Percentiles rank a stretch among this genome's conserved stretches.
Conservation (phyloP, 768 basidiomycete species). For the Suillus fuscotomentosus region DNA sequence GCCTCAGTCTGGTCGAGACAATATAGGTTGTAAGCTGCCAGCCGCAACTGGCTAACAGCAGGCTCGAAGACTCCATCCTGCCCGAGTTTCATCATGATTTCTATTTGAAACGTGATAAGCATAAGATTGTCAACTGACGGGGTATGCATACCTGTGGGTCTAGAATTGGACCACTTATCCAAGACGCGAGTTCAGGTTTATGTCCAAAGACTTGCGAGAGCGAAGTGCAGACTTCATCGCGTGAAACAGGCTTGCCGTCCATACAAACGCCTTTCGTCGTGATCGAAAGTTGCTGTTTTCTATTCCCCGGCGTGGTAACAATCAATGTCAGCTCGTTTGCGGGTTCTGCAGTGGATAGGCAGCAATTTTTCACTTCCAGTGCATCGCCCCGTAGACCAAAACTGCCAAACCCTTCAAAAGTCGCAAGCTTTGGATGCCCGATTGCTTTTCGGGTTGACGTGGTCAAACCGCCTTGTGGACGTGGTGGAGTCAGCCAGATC, state of each 20-base stretch:
- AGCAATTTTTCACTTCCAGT: constrained; percentile 3
- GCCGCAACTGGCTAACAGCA: not conserved
- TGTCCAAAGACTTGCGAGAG: constrained; percentile 16
- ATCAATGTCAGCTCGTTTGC: constrained; percentile 3
- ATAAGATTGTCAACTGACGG: not conserved
- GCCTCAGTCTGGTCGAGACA: not conserved
- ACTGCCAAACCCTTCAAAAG: constrained; percentile 13
- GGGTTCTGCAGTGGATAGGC: constrained; percentile 2
- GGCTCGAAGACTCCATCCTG: not conserved
- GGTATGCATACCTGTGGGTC: not conserved
- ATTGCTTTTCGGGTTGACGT: not conserved
- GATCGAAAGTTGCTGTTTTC: not conserved
- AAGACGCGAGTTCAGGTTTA: not conserved
- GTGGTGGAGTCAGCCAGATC: constrained; percentile 30
- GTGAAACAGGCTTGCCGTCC: constrained; percentile 22
- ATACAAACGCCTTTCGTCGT: constrained; percentile 24
- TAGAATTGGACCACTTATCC: constrained; percentile 3
- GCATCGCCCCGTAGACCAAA: constrained; percentile 13
- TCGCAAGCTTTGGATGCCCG: not conserved
- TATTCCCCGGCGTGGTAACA: not conserved
- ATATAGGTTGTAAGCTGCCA: not conserved
- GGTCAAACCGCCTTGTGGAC: constrained; percentile 5
- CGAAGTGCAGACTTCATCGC: constrained; percentile 11
- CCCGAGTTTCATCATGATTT: not conserved
- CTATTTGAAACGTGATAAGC: not conserved